phyloP scores from a whole-genome alignment of 2,329 filamentous ascomycete genomes.

The Diaporthe sp. region DNA sequence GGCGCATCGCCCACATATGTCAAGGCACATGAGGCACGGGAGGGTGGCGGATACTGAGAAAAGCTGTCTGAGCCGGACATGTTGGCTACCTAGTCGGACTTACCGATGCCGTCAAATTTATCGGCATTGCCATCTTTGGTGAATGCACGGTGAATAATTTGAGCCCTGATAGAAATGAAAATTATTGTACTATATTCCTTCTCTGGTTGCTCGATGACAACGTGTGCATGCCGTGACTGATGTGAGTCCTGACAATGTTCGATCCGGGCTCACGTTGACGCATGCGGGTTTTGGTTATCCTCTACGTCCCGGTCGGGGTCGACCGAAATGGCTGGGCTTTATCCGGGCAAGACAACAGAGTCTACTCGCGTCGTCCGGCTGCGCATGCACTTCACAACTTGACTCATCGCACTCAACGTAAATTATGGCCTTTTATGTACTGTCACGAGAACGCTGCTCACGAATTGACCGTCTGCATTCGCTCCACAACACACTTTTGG shows the following conservation, averaged over 20 bases:
- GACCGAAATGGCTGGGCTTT: not conserved
- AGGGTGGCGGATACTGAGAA: not conserved
- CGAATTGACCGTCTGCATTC: slow-evolving; percentile 24
- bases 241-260: not conserved
- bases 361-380: not conserved
- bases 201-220: not conserved
- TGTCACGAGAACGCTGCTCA: not conserved
- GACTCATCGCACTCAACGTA: not conserved
- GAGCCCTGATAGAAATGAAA: not conserved
- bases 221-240: not conserved
- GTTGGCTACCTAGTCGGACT: not conserved
- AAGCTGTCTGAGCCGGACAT: not conserved
- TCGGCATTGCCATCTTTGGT: no score
- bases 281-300: not conserved
- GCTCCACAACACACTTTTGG: slow-evolving; percentile 7
- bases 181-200: not conserved
- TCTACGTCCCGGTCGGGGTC: not conserved
- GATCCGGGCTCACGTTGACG: not conserved
- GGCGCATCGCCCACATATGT: not conserved
- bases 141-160: not conserved
- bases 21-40: not conserved
- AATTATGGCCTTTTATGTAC: not conserved
- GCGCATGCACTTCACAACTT: not conserved
- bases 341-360: not conserved
- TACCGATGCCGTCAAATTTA: no score